phyloP scores from a whole-genome alignment of 305 asterid species.

The Rubia balearica region DNA sequence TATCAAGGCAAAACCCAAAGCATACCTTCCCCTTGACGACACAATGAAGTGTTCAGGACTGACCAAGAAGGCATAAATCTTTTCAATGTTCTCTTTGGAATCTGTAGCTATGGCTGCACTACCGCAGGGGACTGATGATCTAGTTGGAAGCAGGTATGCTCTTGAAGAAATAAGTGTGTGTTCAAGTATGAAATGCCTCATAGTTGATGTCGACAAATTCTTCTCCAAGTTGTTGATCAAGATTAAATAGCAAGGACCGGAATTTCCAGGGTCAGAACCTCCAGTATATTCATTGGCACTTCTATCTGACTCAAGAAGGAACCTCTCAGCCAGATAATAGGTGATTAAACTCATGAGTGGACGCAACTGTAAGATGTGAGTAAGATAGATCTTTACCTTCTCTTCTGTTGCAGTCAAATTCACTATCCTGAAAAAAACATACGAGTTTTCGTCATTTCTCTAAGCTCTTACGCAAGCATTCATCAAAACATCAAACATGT shows the following conservation, averaged over 20 bases:
- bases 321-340: not conserved
- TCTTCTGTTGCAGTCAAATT: not conserved
- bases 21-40: slow-evolving; percentile 59
- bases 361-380: not conserved
- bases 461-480: not conserved
- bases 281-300: slow-evolving; percentile 14
- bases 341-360: not conserved
- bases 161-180: slow-evolving; percentile 35
- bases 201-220: slow-evolving; percentile 32
- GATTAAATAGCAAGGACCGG: slow-evolving; percentile 22
- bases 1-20: not conserved
- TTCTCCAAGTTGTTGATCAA: slow-evolving; percentile 45
- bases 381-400: not conserved
- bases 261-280: slow-evolving; percentile 11
- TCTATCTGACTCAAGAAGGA: not conserved
- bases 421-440: not conserved
- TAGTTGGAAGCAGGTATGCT: slow-evolving; percentile 40
- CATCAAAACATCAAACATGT: not conserved
- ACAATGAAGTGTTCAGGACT: slow-evolving; percentile 41
- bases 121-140: slow-evolving; percentile 28
- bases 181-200: slow-evolving; percentile 33
- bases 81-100: slow-evolving; percentile 28
- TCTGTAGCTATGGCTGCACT: slow-evolving; percentile 46
- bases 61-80: slow-evolving; percentile 30
- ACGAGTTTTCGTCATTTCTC: not conserved